Evolutionary conservation across 176 grass and related monocot species (phyloP), one percentile per base, ranked within the genome.

Genomic region (Hyparrhenia diplandra): DNA sequence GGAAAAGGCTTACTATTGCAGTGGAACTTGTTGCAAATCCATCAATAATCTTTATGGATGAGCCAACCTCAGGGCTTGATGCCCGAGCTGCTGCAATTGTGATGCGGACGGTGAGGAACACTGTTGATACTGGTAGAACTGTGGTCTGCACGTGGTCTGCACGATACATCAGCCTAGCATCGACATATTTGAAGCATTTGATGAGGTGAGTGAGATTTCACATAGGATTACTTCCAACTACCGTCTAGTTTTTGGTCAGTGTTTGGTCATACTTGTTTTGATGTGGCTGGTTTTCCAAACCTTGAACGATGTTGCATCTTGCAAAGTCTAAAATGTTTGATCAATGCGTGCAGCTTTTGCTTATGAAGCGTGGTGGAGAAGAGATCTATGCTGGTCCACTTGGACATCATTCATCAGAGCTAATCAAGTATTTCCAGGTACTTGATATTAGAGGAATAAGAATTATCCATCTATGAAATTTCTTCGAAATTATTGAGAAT

Each of bases 161-260:
- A 97, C 94, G 5, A 97, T 97, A 81, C 94, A 97, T 85, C 94
- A 97, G 25, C 94, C 94, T 54, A 97, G 94, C 80, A 97, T 97
- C 77, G 94, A 97, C 73, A 93, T 97, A 73, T 97, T 97, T 87
- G 94, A 97, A 97, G 86, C 94, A 39, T 97, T 97, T 36, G 91
- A 97, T 84, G 94, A 97, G 94, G 94, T 97, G 36, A 64, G 47
- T 52, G 47, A 52, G 31, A 63, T 39, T 43, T 84, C 25, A 4
- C 13, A 37, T 30, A 17, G 5, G 28, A 64, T 74, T 72, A 72
- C 32, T 82, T 29, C 49, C 42, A 76, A 2, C 51, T 69, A 75
- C 37, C 17, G 31, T 21, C 17, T 67, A 23, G 9, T 69, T 6
- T 29, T 1, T 20, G n/a, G 58, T 73, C 79, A 64, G 17, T 13